These are phyloP conservation scores for Cercospora sesami DNA, from an alignment of 2,329 filamentous ascomycete genomes.

Conservation along the genomic window DNA sequence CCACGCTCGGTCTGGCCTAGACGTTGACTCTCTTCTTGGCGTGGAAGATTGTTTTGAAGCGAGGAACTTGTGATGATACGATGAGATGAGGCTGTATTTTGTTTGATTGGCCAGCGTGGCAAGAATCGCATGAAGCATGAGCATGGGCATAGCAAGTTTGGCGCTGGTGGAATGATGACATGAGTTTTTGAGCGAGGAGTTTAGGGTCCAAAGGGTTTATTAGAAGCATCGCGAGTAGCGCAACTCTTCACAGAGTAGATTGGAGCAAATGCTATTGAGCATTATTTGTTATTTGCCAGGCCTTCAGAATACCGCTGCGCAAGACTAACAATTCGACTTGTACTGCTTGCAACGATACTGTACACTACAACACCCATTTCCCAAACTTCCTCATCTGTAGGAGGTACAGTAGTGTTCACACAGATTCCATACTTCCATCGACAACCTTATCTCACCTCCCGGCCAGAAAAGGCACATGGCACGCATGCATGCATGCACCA, in stretches of 20 bases:
- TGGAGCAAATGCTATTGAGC: not conserved
- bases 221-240: not conserved
- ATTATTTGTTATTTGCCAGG: not conserved
- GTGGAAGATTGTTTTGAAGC: not conserved
- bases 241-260: slow-evolving; percentile 3
- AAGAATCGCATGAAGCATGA: not conserved
- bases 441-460: not conserved
- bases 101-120: not conserved
- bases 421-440: too few relatives aligned
- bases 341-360: not conserved
- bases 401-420: too few relatives aligned
- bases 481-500: not conserved
- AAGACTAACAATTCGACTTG: not conserved
- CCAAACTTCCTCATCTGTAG: too few relatives aligned
- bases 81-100: not conserved
- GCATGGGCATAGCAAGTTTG: not conserved
- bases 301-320: not conserved
- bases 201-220: not conserved
- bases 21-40: not conserved
- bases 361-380: too few relatives aligned
- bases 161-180: not conserved
- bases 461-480: not conserved
- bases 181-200: slow-evolving; percentile 8
- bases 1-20: slow-evolving; percentile 26
- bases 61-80: too few relatives aligned